A percentile compares a stretch with the other conserved stretches of the same genome.
Evolutionary conservation across 108 stramenopile genomes (phyloP).

Genomic region (Craspedostauros australis): DNA sequence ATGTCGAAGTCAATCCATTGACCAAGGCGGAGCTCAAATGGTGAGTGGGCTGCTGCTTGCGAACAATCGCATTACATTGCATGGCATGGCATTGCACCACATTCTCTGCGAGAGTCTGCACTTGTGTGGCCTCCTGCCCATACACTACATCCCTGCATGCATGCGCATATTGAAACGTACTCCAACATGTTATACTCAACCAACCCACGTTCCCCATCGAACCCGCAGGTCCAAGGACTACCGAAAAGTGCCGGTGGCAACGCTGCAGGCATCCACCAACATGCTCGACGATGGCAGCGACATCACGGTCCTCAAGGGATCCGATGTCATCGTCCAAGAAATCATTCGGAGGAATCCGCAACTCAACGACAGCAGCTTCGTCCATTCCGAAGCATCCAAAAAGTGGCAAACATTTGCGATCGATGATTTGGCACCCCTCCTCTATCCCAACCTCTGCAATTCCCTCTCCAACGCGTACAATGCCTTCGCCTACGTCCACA

Average conservation of each 20-base stretch:
- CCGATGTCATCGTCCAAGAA: constrained; percentile 19
- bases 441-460: constrained; percentile 89
- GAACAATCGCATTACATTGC: no score
- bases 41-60: constrained; percentile 23
- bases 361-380: neutral
- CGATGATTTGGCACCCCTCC: constrained; percentile 72
- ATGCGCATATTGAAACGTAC: no score
- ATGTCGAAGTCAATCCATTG: constrained; percentile 89
- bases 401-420: constrained; percentile 75
- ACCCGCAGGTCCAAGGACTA: constrained; percentile 57
- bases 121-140: neutral
- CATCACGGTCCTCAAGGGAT: constrained; percentile 30
- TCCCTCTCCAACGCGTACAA: constrained; percentile 62
- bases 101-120: neutral
- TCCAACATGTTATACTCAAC: neutral
- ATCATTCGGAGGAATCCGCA: neutral
- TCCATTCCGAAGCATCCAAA: constrained; percentile 15
- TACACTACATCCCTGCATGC: no score
- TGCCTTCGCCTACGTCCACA: constrained; percentile 81
- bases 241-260: constrained; percentile 84
- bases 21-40: constrained; percentile 81
- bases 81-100: neutral
- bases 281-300: neutral
- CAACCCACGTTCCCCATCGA: neutral
- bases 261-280: constrained; percentile 15